Evolutionary conservation across 2,329 filamentous ascomycete species (phyloP).

Genomic region (Aspergillus phoenicis): DNA sequence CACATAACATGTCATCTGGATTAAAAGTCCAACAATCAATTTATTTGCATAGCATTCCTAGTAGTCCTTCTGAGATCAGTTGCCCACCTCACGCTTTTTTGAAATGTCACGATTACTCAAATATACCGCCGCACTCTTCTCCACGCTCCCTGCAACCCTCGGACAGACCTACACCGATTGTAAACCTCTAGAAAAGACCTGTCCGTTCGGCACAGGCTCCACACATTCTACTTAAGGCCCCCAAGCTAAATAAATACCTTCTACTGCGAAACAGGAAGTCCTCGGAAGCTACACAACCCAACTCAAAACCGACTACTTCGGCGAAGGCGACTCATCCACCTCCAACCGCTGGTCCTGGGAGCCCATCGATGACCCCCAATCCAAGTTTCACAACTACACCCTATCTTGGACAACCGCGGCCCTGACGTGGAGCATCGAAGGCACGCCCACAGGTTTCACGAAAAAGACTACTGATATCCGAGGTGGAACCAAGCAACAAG

Average conservation of each 20-base stretch:
- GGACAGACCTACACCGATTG: not conserved
- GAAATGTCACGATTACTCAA: too few relatives aligned
- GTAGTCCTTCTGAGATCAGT: too few relatives aligned
- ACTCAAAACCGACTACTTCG: slow-evolving; percentile 3
- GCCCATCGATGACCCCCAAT: not conserved
- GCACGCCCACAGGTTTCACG: too few relatives aligned
- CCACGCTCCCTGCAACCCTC: not conserved
- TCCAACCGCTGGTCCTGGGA: not conserved
- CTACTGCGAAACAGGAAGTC: not conserved
- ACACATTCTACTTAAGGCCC: too few relatives aligned
- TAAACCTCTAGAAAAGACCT: not conserved
- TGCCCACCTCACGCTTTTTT: too few relatives aligned
- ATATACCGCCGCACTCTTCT: too few relatives aligned
- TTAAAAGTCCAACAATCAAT: too few relatives aligned
- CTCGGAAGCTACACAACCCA: not conserved
- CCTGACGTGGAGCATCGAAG: not conserved
- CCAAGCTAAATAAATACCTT: not conserved
- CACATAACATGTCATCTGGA: too few relatives aligned
- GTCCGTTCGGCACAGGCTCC: not conserved
- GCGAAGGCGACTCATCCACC: not conserved
- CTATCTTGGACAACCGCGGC: not conserved
- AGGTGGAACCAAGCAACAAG: too few relatives aligned
- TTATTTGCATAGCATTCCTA: too few relatives aligned
- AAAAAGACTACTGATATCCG: too few relatives aligned
- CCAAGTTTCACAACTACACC: not conserved